Conservation (phyloP, 192 early-diverging fungal genomes). For the Glomus cerebriforme region DNA sequence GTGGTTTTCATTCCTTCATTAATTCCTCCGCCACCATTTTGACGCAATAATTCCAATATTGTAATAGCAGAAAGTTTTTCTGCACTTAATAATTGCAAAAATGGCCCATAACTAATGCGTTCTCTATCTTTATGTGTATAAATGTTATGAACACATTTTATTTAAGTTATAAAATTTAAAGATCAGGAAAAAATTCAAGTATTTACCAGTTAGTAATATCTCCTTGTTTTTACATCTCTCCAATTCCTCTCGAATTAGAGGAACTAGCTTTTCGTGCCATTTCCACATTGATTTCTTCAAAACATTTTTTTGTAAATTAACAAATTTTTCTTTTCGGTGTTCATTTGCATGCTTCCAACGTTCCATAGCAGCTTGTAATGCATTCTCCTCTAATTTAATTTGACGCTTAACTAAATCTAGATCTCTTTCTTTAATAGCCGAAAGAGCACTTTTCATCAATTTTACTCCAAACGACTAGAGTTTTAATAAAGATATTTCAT, state of each 20-base stretch:
- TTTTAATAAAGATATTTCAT: background rate
- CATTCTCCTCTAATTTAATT: slow-evolving; percentile 77
- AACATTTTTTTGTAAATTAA: slow-evolving; percentile 52
- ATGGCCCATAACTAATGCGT: slow-evolving; percentile 59
- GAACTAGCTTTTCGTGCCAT: slow-evolving; percentile 76
- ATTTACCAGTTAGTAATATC: slow-evolving; percentile 10
- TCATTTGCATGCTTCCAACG: slow-evolving; percentile 58
- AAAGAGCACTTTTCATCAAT: slow-evolving; percentile 72
- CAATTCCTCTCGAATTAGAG: slow-evolving; percentile 71
- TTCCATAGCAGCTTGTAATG: slow-evolving; percentile 74
- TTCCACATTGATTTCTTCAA: slow-evolving; percentile 63
- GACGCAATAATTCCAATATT: slow-evolving; percentile 77
- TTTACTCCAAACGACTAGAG: slow-evolving; percentile 68
- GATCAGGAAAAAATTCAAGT: background rate
- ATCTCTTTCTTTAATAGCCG: slow-evolving; percentile 53
- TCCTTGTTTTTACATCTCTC: slow-evolving; percentile 48
- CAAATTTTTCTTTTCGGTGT: slow-evolving; percentile 56
- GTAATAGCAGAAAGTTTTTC: slow-evolving; percentile 82
- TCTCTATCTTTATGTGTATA: slow-evolving; percentile 42
- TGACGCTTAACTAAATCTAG: slow-evolving; percentile 73
- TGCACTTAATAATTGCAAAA: slow-evolving; percentile 63
- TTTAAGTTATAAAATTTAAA: background rate
- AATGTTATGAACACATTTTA: slow-evolving; percentile 17
- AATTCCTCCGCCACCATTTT: slow-evolving; percentile 53
- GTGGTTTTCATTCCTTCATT: slow-evolving; percentile 60